Percentiles rank a stretch among this genome's conserved stretches.
Evolutionary conservation across 495 filamentous ascomycete species (phyloP).

Genomic region (Annulohypoxylon maeteangense): DNA sequence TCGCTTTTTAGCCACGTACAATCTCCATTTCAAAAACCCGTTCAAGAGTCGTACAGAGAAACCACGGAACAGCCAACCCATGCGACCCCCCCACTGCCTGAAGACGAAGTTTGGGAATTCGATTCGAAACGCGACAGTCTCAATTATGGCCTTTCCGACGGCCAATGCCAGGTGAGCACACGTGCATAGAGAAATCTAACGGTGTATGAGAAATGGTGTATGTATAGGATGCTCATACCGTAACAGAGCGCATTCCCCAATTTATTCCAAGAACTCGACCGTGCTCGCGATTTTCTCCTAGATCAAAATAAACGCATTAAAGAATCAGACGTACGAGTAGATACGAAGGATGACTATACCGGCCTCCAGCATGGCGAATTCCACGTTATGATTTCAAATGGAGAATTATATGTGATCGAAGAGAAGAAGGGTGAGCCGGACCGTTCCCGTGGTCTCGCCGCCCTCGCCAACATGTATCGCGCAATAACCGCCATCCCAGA

Average conservation of each 20-base stretch:
- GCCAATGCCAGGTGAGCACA: conserved; percentile 30
- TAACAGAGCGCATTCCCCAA: conserved; percentile 32
- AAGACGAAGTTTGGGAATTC: conserved; percentile 22
- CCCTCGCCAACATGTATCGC: conserved; percentile 47
- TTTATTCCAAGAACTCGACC: conserved; percentile 39
- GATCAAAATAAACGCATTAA: conserved; percentile 26
- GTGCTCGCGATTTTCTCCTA: conserved; percentile 34
- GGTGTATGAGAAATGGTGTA: not conserved
- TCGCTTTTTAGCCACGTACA: conserved; percentile 23
- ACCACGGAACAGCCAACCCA: not conserved
- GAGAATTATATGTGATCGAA: conserved; percentile 34
- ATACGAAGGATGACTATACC: conserved; percentile 27
- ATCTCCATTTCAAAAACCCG: conserved; percentile 13
- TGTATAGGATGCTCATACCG: conserved; percentile 8
- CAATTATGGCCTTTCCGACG: conserved; percentile 36
- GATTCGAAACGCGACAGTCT: conserved; percentile 30
- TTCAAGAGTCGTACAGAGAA: not conserved
- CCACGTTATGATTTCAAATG: conserved; percentile 37
- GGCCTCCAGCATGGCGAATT: conserved; percentile 36
- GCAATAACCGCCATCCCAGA: conserved; percentile 56
- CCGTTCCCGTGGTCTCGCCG: conserved; percentile 36
- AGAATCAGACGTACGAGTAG: conserved; percentile 27
- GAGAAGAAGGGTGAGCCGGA: conserved; percentile 40
- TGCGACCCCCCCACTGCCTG: not conserved
- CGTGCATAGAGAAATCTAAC: not conserved